Conservation (phyloP, 2,329 filamentous ascomycete genomes). For the Xylaria sp. region DNA sequence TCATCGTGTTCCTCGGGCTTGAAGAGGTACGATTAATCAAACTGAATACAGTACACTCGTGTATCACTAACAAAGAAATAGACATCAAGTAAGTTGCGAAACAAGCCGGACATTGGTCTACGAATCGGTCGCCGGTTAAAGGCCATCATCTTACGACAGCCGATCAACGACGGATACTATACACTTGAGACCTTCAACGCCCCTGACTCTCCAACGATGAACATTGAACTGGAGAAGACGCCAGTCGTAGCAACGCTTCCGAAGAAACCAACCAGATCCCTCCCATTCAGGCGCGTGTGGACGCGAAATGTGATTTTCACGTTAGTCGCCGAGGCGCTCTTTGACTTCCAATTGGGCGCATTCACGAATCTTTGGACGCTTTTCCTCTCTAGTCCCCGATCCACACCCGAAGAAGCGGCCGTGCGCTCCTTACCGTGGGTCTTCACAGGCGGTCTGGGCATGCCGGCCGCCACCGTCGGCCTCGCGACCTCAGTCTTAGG, state of each 20-base stretch:
- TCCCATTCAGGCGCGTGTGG: slow-evolving; percentile 58
- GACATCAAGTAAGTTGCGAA: slow-evolving; percentile 60
- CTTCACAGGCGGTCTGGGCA: slow-evolving; percentile 74
- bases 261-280: slow-evolving; percentile 44
- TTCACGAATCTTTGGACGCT: slow-evolving; percentile 77
- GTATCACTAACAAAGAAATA: slow-evolving; percentile 40
- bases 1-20: slow-evolving; percentile 70
- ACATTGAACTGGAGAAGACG: slow-evolving; percentile 26
- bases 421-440: slow-evolving; percentile 58
- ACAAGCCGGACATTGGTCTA: slow-evolving; percentile 60
- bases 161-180: slow-evolving; percentile 48
- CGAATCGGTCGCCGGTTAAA: slow-evolving; percentile 51
- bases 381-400: slow-evolving; percentile 75
- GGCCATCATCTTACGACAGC: slow-evolving; percentile 45
- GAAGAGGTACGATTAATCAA: slow-evolving; percentile 64
- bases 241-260: slow-evolving; percentile 49
- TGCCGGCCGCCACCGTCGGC: slow-evolving; percentile 74
- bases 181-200: slow-evolving; percentile 44
- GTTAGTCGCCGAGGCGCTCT: slow-evolving; percentile 72
- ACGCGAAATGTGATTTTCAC: slow-evolving; percentile 62
- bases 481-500: slow-evolving; percentile 76
- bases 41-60: too few species aligned
- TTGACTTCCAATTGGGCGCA: slow-evolving; percentile 76
- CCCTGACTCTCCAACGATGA: slow-evolving; percentile 21
- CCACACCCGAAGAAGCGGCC: slow-evolving; percentile 48